phyloP scores from a whole-genome alignment of 495 filamentous ascomycete genomes.

The Neurospora sp. region DNA sequence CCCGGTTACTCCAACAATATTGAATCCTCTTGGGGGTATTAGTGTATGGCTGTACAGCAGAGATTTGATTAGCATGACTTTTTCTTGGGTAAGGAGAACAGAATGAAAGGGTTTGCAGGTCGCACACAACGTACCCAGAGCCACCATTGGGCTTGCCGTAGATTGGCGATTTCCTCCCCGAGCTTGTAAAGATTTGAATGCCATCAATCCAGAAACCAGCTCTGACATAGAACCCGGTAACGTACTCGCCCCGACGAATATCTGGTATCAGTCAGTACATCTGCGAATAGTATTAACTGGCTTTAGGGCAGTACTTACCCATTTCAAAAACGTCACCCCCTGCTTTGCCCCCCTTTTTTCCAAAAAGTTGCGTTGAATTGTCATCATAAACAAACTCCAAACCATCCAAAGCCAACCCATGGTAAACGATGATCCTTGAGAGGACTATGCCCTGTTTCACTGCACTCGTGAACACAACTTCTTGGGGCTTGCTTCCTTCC shows the following conservation, averaged over 20 bases:
- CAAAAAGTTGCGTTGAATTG: conserved; percentile 77
- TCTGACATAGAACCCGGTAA: conserved; percentile 79
- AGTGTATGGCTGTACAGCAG: conserved; percentile 59
- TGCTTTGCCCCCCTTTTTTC: conserved; percentile 64
- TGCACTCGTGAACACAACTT: conserved; percentile 65
- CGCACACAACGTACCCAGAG: conserved; percentile 50
- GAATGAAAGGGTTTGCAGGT: neutral
- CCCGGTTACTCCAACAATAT: conserved; percentile 77
- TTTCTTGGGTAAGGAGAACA: neutral
- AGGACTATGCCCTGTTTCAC: conserved; percentile 63
- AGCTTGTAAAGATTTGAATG: conserved; percentile 81
- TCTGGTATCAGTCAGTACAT: conserved; percentile 39
- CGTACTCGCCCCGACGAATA: conserved; percentile 71
- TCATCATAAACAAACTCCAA: conserved; percentile 93
- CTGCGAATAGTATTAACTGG: neutral
- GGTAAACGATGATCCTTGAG: conserved; percentile 64
- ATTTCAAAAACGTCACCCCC: conserved; percentile 71
- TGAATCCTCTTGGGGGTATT: conserved; percentile 83
- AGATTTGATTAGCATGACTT: neutral
- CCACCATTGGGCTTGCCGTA: conserved; percentile 79
- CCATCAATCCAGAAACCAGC: conserved; percentile 82
- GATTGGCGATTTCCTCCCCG: conserved; percentile 72
- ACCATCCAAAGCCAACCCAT: conserved; percentile 71
- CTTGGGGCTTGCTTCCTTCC: conserved; percentile 59
- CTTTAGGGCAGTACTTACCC: conserved; percentile 37